Base-by-base conservation (phyloP, 352 stramenopile species). In the Pythium sp. region DNA sequence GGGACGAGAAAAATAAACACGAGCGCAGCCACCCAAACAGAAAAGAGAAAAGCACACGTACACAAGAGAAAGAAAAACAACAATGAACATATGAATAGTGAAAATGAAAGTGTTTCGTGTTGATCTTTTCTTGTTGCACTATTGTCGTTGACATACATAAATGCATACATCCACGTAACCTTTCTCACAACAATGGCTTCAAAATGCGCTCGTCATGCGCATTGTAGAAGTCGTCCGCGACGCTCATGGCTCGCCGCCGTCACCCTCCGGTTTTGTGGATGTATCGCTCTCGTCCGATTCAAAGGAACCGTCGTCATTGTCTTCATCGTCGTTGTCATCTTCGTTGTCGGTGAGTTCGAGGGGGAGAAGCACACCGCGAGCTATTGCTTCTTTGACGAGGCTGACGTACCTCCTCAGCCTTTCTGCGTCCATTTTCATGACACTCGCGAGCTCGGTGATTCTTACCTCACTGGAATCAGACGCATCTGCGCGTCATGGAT, bases 71-170 rank as follows among this genome's bases (percentile, higher is more conserved):
- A 51, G 18, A 24, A 26, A 26, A 64, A 11, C 24, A 47, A 26
- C 3, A 62, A 64, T 54, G 36, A 64, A 64, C 38, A 64, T 64
- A 55, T 56, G 58, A 64, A 64, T 64, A 64, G 38, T 64, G 38
- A 64, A 36, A 55, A 22, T 64, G 58, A 24, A 28, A 41, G 58
- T 64, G 20, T 41, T 53, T 56, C 43, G 28, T 64, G 38, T 36
- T 3, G 56, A n/a, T n/a, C 1, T 5, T 36, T 11, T 53, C 28
- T 34, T 63, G 11, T 34, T 34, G 14, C 57, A 36, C 9, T 24
- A 62, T 32, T 12, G 32, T 24, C 36, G 28, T 22, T 51, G 12
- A 22, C 54, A 9, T 28, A 9, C 7, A 12, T 20, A 12, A 14
- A 46, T 4, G 1, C 38, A 14, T 20, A 11, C 18, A 51, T 22